These are phyloP conservation scores for Mycena epipterygia DNA, from an alignment of 768 basidiomycete genomes.

Conservation along the genomic window DNA sequence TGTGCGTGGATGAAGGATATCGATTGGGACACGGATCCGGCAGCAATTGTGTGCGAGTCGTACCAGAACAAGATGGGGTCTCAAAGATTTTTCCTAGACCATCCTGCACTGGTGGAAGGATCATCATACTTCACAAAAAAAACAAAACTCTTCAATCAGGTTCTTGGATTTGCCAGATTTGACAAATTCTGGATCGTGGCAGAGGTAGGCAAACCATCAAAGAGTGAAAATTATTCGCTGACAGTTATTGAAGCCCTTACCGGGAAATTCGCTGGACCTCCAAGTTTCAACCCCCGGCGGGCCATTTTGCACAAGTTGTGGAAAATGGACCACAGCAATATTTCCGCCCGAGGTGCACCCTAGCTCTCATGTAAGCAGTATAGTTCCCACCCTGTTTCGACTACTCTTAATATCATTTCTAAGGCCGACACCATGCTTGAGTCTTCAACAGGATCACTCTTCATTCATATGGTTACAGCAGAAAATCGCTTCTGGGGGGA, in stretches of 20 bases:
- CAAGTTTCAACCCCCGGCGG: conserved; percentile 96
- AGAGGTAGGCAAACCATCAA: conserved; percentile 73
- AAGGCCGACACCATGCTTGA: conserved; percentile 95
- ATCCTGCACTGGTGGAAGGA: conserved; percentile 84
- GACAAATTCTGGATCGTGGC: conserved; percentile 96
- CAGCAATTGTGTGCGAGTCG: conserved; percentile 94
- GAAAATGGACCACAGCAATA: conserved; percentile 81
- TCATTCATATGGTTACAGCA: conserved; percentile 95
- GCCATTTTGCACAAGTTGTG: too few species aligned
- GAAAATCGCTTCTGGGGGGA: conserved; percentile 90
- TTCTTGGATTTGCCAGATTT: conserved; percentile 97
- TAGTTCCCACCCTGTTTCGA: background rate
- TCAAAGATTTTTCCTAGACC: conserved; percentile 68
- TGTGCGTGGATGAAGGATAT: conserved; percentile 92
- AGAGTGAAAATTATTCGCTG: conserved; percentile 4
- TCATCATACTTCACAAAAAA: conserved; percentile 76
- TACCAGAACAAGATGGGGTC: too few species aligned
- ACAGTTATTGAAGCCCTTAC: conserved; percentile 59
- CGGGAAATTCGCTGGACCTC: conserved; percentile 73
- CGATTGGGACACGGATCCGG: conserved; percentile 81
- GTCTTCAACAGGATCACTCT: conserved; percentile 91
- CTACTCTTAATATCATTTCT: background rate
- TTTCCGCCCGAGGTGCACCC: conserved; percentile 94
- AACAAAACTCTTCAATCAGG: conserved; percentile 83
- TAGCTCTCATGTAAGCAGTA: conserved; percentile 83